A percentile compares a stretch with the other conserved stretches of the same genome.
Evolutionary conservation across 2,329 filamentous ascomycete genomes (phyloP).

Genomic region (Exophiala sp.): DNA sequence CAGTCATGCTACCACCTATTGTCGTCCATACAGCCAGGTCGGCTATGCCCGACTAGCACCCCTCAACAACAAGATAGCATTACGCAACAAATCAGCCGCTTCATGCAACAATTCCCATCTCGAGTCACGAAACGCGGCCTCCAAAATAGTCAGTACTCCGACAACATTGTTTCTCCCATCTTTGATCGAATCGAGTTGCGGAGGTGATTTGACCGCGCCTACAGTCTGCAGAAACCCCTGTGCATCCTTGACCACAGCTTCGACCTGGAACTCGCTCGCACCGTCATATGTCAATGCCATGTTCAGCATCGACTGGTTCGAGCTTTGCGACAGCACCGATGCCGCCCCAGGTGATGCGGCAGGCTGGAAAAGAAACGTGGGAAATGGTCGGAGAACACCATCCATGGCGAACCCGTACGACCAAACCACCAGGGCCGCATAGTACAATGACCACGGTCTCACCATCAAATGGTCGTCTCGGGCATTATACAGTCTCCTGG

Average conservation of each 20-base stretch:
- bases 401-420: conserved; percentile 86
- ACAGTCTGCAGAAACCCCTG: conserved; percentile 67
- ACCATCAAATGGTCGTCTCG: conserved; percentile 85
- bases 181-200: conserved; percentile 65
- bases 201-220: conserved; percentile 66
- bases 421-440: conserved; percentile 87
- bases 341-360: conserved; percentile 11
- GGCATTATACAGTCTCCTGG: conserved; percentile 61
- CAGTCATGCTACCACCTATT: no score
- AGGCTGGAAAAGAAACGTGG: conserved; percentile 27
- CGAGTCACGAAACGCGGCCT: conserved; percentile 71
- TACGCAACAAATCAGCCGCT: conserved; percentile 69
- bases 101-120: conserved; percentile 90
- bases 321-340: conserved; percentile 14
- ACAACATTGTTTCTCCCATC: conserved; percentile 72
- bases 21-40: not conserved
- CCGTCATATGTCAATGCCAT: conserved; percentile 19
- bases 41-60: conserved; percentile 16
- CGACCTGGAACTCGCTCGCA: conserved; percentile 29
- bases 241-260: conserved; percentile 70
- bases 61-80: conserved; percentile 55
- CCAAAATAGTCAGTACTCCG: conserved; percentile 71
- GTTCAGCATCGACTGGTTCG: conserved; percentile 18
- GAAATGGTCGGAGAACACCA: conserved; percentile 56
- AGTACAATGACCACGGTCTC: conserved; percentile 93